Evolutionary conservation across 1,284 basidiomycete genomes (phyloP), one percentile per base, ranked within the genome.

Genomic region (Apiotrichum sp.): DNA sequence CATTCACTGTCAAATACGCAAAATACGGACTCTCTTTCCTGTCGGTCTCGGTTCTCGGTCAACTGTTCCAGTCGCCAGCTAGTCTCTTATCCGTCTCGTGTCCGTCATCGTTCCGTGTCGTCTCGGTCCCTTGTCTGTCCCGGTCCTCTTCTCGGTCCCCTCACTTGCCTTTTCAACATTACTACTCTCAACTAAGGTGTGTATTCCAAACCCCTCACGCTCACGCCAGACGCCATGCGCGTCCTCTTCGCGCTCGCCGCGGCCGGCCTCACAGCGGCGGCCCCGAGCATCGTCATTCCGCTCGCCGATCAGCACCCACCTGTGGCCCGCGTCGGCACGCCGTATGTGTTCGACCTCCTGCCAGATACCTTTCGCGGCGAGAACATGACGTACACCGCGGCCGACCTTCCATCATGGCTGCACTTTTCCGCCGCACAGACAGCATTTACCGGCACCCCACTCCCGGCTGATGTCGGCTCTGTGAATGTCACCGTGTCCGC

Each of bases 351-450:
- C 59, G 65, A 66, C 32, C 63, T 77, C 39, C 65, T 76, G 22
- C 69, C 74, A 29, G 66, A 62, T 32, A 71, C 77, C 2, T 78
- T 77, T 63, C 56, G 59, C 14, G 58, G 63, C 3, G 56, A 54
- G 53, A 61, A 76, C 52, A 67, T 76, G 50, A 69, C 76, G 13
- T 73, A 71, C 31, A 72, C 75, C 4, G 73, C 76, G 5, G 71
- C 72, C 0, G 60, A 66, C 5, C 67, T 82, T 9, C 81, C 81
- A 0, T 34, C 63, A 9, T 83, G 81, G 81, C 69, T 82, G 40
- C 62, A 62, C 13, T 77, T 72, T 60, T 62, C 70, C 16, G 46
- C 67, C 11, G 58, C 62, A 2, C 54, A 66, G 36, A 33, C 54
- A 14, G 62, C 72, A 0, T 74, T 77, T 53, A 61, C 62, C 51